A percentile compares a stretch with the other conserved stretches of the same genome.
These are phyloP conservation scores for Heritiera littoralis DNA, from an alignment of 345 rosid genomes.

Conservation along the genomic window DNA sequence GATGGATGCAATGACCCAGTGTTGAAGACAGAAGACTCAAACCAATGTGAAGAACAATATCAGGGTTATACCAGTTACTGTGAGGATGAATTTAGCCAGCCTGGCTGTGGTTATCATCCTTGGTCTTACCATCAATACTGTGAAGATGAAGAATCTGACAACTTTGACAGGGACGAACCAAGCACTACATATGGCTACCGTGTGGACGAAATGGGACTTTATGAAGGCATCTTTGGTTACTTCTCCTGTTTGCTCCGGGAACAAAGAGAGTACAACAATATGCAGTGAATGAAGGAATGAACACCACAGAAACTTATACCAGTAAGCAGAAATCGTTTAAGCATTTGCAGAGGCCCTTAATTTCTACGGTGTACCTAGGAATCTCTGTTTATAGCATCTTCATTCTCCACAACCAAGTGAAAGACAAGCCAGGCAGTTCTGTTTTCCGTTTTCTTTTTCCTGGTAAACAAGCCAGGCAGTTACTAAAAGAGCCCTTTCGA, in stretches of 20 bases:
- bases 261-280: background rate
- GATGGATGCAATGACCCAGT: background rate
- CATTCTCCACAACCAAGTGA: background rate
- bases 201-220: background rate
- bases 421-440: background rate
- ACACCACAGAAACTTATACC: background rate
- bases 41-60: slow-evolving; percentile 2
- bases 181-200: background rate
- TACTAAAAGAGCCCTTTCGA: background rate
- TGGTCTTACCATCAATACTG: background rate
- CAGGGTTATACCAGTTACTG: background rate
- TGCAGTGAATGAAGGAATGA: background rate
- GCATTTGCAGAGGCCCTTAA: background rate
- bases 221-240: slow-evolving; percentile 14
- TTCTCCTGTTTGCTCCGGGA: slow-evolving; percentile 7
- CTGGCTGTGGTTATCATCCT: background rate
- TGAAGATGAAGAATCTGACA: slow-evolving; percentile 12
- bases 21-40: background rate
- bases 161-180: background rate
- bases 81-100: background rate
- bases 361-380: background rate
- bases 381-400: background rate
- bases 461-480: background rate
- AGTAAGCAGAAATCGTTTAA: background rate
- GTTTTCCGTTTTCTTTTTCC: background rate